Percentiles rank a stretch among this genome's conserved stretches.
phyloP scores from a whole-genome alignment of 2,329 filamentous ascomycete species.

The Aspergillus fumigatus region DNA sequence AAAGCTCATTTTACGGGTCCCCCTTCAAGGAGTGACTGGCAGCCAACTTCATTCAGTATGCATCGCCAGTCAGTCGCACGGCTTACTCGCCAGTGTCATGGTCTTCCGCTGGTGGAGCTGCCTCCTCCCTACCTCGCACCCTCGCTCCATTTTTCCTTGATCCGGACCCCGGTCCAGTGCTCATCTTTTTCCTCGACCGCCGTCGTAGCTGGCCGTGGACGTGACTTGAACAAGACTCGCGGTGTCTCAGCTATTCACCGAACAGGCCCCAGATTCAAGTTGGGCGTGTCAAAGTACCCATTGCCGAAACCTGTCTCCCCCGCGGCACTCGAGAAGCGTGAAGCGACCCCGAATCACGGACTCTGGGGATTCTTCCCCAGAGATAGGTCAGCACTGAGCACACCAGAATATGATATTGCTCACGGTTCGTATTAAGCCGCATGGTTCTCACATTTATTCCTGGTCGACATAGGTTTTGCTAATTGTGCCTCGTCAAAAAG shows the following conservation, averaged over 20 bases:
- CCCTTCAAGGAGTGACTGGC: conserved; percentile 5
- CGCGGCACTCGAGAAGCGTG: conserved; percentile 43
- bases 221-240: conserved; percentile 74
- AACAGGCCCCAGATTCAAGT: conserved; percentile 68
- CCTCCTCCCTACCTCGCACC: conserved; percentile 44
- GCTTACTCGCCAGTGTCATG: conserved; percentile 30
- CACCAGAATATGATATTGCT: conserved; percentile 64
- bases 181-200: conserved; percentile 54
- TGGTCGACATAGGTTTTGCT: conserved; percentile 8
- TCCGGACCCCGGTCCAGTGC: conserved; percentile 28
- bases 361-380: conserved; percentile 88
- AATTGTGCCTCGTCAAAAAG: conserved; percentile 30
- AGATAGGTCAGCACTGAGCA: conserved; percentile 62
- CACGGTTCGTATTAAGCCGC: conserved; percentile 53
- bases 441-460: background rate
- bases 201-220: conserved; percentile 44
- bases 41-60: conserved; percentile 25
- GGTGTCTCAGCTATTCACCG: conserved; percentile 77
- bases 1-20: conserved; percentile 14
- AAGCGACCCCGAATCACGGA: conserved; percentile 70
- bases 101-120: conserved; percentile 32
- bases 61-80: conserved; percentile 32
- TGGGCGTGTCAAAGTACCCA: conserved; percentile 67
- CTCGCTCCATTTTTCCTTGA: conserved; percentile 33
- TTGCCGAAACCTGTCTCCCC: conserved; percentile 68